Evolutionary conservation across 2,329 filamentous ascomycete species (phyloP), one percentile per base, ranked within the genome.

Genomic region (Myriangium duriaei): DNA sequence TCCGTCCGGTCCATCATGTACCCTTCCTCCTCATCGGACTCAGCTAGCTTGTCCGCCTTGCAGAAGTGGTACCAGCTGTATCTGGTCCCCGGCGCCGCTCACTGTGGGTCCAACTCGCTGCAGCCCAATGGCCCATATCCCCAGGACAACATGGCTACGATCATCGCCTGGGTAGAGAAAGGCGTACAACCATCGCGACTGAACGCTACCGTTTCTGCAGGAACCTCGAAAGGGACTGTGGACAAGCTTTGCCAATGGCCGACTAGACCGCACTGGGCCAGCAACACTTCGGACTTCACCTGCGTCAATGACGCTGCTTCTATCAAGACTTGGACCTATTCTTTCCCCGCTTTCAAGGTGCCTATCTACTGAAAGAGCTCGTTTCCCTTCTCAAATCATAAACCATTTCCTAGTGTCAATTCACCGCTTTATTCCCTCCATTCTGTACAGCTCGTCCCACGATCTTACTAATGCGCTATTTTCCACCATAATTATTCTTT

Each of bases 21-120:
- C 49, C 56, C 62, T 3, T 44, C 58, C 13, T 28, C 60, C 4
- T 48, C 52, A 2, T 60, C 58, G 41, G 54, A 60, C 4, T n/a
- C n/a, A n/a, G 57, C 62, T 5, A 57, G 57, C 7, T 51, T 59
- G 5, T 47, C 55, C 4, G 60, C 64, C 2, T 53, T 74, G 4
- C 51, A 60, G 21, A 64, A 68, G 13, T 76, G 67, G 60, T 76
- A 73, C 53, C 62, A 65, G 37, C 57, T 74, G 28, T 74, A 65
- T 53, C 60, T 72, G 0, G 49, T 74, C 13, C 69, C 71, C 0
- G 69, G 69, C 15, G 70, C 64, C 0, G 68, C 57, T 1, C 70
- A 72, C 54, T 75, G 70, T 45, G 53, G 58, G 0, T 49, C 54
- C 21, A 72, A 69, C 52, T 41, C 51, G 4, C 52, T 62, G 12